Percentiles rank a stretch among this genome's conserved stretches.
phyloP scores from a whole-genome alignment of 306 rosid genomes.

The Dalbergia oliveri region DNA sequence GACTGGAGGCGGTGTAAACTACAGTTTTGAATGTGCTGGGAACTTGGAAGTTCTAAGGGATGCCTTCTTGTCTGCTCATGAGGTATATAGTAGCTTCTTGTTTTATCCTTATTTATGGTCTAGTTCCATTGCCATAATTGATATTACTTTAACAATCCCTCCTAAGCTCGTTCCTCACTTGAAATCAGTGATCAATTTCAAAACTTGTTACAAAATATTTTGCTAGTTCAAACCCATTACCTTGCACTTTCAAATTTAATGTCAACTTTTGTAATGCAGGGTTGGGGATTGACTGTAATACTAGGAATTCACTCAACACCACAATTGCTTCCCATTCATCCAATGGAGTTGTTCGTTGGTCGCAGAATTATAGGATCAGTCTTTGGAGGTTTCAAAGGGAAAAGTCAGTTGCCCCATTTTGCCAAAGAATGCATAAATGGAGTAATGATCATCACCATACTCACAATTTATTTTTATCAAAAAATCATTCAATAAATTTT shows the following conservation, averaged over 20 bases:
- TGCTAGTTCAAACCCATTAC: background rate
- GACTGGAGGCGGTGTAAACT: constrained; percentile 69
- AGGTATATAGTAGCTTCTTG: constrained; percentile 38
- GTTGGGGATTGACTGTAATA: constrained; percentile 82
- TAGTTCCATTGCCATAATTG: background rate
- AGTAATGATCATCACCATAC: constrained; percentile 52
- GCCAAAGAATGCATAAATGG: constrained; percentile 72
- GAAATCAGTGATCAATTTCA: constrained; percentile 12
- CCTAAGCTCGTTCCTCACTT: background rate
- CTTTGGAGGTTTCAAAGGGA: constrained; percentile 91
- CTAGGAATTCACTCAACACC: constrained; percentile 78
- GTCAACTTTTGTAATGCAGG: constrained; percentile 54
- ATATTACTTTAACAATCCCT: background rate
- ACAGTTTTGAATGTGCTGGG: constrained; percentile 80
- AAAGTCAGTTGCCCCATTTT: constrained; percentile 71
- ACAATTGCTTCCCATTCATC: constrained; percentile 72
- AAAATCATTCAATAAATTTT: background rate
- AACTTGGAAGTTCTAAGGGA: constrained; percentile 63
- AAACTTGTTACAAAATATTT: background rate
- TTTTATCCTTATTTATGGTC: background rate
- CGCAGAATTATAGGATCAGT: constrained; percentile 61
- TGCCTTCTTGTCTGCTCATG: constrained; percentile 69
- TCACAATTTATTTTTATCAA: background rate
- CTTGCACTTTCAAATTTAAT: background rate
- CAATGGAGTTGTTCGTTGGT: constrained; percentile 86